Percentiles rank a stretch among this genome's conserved stretches.
Conservation (phyloP, 2,329 filamentous ascomycete species). For the Rugonectria rugulosa region DNA sequence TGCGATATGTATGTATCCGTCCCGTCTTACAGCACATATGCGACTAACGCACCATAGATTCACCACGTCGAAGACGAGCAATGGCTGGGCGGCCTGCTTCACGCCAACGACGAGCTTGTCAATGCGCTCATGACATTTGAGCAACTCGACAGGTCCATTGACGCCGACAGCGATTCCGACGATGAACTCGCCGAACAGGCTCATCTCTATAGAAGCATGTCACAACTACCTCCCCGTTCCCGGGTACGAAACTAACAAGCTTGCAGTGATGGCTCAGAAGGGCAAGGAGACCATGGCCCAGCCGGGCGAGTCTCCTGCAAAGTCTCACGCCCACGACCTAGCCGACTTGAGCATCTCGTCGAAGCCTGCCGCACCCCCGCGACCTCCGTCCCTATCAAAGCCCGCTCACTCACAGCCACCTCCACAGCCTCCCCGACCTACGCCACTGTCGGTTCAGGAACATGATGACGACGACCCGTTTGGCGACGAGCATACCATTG, state of each 20-base stretch:
- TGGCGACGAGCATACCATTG: constrained; percentile 78
- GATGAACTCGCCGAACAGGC: constrained; percentile 73
- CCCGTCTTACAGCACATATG: neutral
- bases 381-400: constrained; percentile 38
- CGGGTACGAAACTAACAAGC: constrained; percentile 21
- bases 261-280: constrained; percentile 61
- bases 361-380: constrained; percentile 55
- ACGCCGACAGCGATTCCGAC: constrained; percentile 75
- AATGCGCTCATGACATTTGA: constrained; percentile 93
- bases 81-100: constrained; percentile 88
- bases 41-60: constrained; percentile 61
- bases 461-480: constrained; percentile 90
- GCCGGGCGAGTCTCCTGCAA: constrained; percentile 46
- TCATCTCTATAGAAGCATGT: constrained; percentile 67
- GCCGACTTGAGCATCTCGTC: constrained; percentile 53
- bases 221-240: constrained; percentile 24
- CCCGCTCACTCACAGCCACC: constrained; percentile 26
- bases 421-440: constrained; percentile 29
- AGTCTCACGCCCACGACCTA: constrained; percentile 52
- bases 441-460: constrained; percentile 53
- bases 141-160: constrained; percentile 86
- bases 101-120: constrained; percentile 96
- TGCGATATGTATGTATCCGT: constrained; percentile 73
- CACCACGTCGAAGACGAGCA: constrained; percentile 91
- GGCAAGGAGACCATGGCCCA: constrained; percentile 56